phyloP scores from a whole-genome alignment of 192 early-diverging fungal genomes.

The Allomyces javanicus region DNA sequence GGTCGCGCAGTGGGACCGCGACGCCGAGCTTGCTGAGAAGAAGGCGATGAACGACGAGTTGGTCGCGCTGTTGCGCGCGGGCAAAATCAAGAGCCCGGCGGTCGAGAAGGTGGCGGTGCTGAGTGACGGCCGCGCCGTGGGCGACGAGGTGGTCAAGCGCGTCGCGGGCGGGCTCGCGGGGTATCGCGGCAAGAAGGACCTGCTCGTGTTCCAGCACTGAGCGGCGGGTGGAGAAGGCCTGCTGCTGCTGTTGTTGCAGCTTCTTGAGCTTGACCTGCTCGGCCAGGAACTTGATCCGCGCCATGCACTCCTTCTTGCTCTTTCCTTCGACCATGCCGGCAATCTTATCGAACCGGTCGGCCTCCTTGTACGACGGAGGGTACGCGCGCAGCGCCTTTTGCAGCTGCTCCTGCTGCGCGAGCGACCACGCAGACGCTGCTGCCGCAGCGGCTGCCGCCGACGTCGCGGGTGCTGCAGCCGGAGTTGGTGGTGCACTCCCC shows the following conservation, averaged over 20 bases:
- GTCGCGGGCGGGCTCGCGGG: no score
- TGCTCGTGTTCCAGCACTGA: no score
- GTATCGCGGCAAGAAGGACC: no score
- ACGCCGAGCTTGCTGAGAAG: no score
- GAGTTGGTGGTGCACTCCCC: background rate
- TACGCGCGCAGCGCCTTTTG: conserved; percentile 35
- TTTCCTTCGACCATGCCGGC: conserved; percentile 30
- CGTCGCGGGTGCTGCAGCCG: background rate
- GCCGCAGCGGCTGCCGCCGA: background rate
- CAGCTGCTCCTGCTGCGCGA: conserved; percentile 27
- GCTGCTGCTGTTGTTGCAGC: no score
- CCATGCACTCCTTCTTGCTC: conserved; percentile 43
- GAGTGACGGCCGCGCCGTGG: no score
- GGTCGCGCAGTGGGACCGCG: conserved; percentile 68
- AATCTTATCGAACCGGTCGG: conserved; percentile 46
- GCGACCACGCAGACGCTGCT: conserved; percentile 19
- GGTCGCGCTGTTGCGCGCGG: no score
- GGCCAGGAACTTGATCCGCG: conserved; percentile 31
- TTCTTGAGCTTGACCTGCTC: conserved; percentile 27
- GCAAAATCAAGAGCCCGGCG: no score
- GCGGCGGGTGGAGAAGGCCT: no score
- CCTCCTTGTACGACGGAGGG: conserved; percentile 30
- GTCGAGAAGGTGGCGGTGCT: no score
- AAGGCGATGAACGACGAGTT: no score
- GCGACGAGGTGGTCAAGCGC: no score